These are phyloP conservation scores for Paracorniculantispora psalliotae DNA, from an alignment of 2,329 filamentous ascomycete species.

Conservation along the genomic window DNA sequence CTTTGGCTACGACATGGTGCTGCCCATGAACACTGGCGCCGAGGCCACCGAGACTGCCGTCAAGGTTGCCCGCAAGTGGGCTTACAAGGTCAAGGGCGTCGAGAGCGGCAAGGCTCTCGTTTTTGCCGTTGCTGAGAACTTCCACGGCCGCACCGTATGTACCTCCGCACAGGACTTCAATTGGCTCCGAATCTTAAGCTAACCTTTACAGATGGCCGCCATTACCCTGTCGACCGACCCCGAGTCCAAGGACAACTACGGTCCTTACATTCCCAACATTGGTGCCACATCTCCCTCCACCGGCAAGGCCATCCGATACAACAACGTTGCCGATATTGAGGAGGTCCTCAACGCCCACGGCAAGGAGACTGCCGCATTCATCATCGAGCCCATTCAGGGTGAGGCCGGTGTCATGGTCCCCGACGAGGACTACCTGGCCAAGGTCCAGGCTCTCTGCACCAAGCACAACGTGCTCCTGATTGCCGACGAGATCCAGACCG, in stretches of 20 bases:
- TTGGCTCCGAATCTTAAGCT: background rate
- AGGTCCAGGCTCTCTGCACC: conserved; percentile 80
- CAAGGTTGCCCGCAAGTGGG: conserved; percentile 97
- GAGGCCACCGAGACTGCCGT: conserved; percentile 94
- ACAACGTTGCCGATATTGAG: conserved; percentile 76
- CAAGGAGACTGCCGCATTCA: conserved; percentile 81
- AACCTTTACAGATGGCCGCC: conserved; percentile 66
- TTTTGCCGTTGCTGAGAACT: conserved; percentile 84
- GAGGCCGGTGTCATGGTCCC: conserved; percentile 96
- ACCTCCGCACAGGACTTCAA: background rate
- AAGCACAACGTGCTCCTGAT: conserved; percentile 95
- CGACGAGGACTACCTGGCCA: conserved; percentile 77
- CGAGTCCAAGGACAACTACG: conserved; percentile 94
- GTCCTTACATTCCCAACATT: conserved; percentile 87
- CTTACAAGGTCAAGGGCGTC: conserved; percentile 92
- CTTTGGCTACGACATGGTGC: conserved; percentile 95
- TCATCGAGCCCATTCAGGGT: conserved; percentile 95
- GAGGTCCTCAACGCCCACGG: conserved; percentile 75
- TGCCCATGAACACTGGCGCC: conserved; percentile 97
- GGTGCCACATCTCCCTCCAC: conserved; percentile 73
- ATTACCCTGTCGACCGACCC: conserved; percentile 94
- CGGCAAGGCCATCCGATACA: conserved; percentile 73
- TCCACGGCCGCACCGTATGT: conserved; percentile 88
- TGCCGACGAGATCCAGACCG: conserved; percentile 97
- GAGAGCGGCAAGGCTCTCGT: conserved; percentile 78